Base-by-base conservation (phyloP, 768 basidiomycete species). In the Psilocybe cubensis region DNA sequence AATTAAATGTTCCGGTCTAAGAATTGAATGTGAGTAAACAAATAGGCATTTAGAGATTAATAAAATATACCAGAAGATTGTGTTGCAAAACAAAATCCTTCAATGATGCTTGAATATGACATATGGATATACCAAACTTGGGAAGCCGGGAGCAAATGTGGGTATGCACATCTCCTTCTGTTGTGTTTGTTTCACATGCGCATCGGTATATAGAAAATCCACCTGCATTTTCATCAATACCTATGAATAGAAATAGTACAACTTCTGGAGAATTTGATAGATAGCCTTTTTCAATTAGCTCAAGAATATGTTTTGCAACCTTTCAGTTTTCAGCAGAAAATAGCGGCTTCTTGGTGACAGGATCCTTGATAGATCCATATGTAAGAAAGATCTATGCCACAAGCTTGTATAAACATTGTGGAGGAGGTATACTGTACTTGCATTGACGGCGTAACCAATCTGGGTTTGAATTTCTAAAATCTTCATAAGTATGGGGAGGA, bases 91-190 rank as follows among this genome's bases (percentile, higher is more conserved):
- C 51, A 53, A 67, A 71, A 38, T 70, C 71, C 8, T 50, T 20
- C 0, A 74, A 49, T 20, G 66, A 53, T 5, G 63, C 61, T 50
- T 69, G 52, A 2, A 63, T 51, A 63, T 72, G 67, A 1, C 58
- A 52, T 3, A 67, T 38, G 2, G 71, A 72, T 4, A 54, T 63
- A 6, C 67, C 68, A 29, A 60, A 72, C 1, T 58, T 59, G 10
- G 67, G 71, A 8, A 70, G 45, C 4, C 52, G 59, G 28, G 64
- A 48, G 1, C 55, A 59, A 8, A 74, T 57, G 51, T 70, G 71
- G 0, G 66, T 67, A 51, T 78, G 75, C 3, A 78, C 70, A 9
- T 71, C 72, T 21, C 76, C 73, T 60, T 77, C 70, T 2, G 69
- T 70, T 12, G 49, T 54, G 23, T 75, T 76, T 8, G 76, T 76